phyloP scores from a whole-genome alignment of 2,329 filamentous ascomycete species.

The Pezicula carpinea region DNA sequence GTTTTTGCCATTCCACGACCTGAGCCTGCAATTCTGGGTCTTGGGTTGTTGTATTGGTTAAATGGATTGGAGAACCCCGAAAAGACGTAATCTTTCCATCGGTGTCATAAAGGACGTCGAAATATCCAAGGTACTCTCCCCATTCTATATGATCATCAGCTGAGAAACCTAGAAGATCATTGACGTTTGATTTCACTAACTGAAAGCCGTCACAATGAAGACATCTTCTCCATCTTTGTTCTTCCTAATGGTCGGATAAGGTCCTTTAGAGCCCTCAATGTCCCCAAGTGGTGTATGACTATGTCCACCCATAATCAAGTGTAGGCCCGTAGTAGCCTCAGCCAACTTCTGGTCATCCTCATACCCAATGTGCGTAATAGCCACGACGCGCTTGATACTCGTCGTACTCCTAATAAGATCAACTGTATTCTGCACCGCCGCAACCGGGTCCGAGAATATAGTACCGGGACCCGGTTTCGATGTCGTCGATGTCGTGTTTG shows the following conservation, averaged over 20 bases:
- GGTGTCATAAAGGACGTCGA: slow-evolving; percentile 57
- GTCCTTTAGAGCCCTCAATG: slow-evolving; percentile 49
- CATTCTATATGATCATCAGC: slow-evolving; percentile 30
- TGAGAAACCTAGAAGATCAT: neutral
- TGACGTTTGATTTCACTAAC: slow-evolving; percentile 32
- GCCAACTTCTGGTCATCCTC: slow-evolving; percentile 57
- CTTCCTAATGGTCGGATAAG: slow-evolving; percentile 59
- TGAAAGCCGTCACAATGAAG: slow-evolving; percentile 58
- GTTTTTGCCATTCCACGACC: slow-evolving; percentile 51
- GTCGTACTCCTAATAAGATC: slow-evolving; percentile 56
- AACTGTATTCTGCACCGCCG: slow-evolving; percentile 54
- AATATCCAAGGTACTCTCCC: slow-evolving; percentile 64
- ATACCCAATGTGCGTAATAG: slow-evolving; percentile 63
- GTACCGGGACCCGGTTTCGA: slow-evolving; percentile 53
- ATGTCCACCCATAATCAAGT: slow-evolving; percentile 63
- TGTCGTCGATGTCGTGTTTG: slow-evolving; percentile 51
- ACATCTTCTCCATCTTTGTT: slow-evolving; percentile 60
- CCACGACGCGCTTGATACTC: slow-evolving; percentile 58
- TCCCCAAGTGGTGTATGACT: slow-evolving; percentile 55
- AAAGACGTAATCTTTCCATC: slow-evolving; percentile 57
- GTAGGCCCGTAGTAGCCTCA: slow-evolving; percentile 51
- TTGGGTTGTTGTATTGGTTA: slow-evolving; percentile 55
- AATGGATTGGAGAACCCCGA: slow-evolving; percentile 56
- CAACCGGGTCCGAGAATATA: slow-evolving; percentile 50
- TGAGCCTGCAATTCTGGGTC: slow-evolving; percentile 52